phyloP scores from a whole-genome alignment of 2,329 filamentous ascomycete species.

The Alternaria rosae region DNA sequence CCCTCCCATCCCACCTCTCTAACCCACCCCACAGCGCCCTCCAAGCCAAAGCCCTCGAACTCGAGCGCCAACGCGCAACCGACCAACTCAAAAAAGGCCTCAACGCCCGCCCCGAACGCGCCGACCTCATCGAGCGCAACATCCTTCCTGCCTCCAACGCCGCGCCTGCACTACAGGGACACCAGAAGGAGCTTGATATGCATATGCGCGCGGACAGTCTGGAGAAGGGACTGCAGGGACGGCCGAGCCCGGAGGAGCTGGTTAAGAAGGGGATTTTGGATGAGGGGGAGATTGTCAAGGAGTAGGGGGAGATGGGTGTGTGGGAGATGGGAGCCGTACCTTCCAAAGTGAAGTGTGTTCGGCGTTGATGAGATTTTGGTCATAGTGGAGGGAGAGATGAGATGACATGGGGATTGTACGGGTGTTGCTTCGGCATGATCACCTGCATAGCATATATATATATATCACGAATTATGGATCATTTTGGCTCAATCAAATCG shows the following conservation, averaged over 20 bases:
- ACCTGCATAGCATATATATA: not conserved
- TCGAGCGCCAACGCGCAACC: slow-evolving; percentile 69
- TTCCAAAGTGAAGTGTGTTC: too few species aligned
- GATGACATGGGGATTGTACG: not conserved
- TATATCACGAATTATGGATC: not conserved
- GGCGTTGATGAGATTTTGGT: not conserved
- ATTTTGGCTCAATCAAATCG: too few species aligned
- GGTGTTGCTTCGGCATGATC: not conserved
- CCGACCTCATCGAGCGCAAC: slow-evolving; percentile 83
- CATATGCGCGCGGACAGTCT: slow-evolving; percentile 87
- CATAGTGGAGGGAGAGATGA: too few species aligned
- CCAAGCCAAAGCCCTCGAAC: slow-evolving; percentile 67
- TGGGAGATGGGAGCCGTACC: too few species aligned
- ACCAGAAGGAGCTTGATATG: slow-evolving; percentile 84
- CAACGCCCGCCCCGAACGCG: slow-evolving; percentile 69
- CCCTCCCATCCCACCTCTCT: too few species aligned
- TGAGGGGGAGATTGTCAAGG: slow-evolving; percentile 45
- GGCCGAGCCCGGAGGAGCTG: slow-evolving; percentile 78
- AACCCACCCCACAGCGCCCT: too few species aligned
- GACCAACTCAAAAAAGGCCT: slow-evolving; percentile 72
- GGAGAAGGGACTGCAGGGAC: slow-evolving; percentile 83
- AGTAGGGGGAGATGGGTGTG: slow-evolving; percentile 2
- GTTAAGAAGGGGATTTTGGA: slow-evolving; percentile 80
- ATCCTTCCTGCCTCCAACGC: slow-evolving; percentile 82
- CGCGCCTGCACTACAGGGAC: slow-evolving; percentile 78